Base-by-base conservation (phyloP, 257 asterid genomes). In the Nicotiana noctiflora region DNA sequence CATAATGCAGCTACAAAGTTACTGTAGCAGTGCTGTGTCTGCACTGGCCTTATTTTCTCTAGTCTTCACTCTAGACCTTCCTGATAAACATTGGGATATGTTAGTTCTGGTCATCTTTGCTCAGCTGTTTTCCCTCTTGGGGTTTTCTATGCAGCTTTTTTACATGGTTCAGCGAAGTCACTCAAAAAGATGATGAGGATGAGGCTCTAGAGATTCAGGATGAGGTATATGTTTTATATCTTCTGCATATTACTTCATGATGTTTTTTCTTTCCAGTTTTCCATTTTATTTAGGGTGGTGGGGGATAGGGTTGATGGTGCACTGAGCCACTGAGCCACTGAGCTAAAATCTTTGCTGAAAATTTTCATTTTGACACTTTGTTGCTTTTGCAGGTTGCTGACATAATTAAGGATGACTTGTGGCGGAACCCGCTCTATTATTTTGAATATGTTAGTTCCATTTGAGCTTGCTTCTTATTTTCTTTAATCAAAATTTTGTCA, bases 141-240 rank as follows among this genome's bases (percentile, higher is more conserved):
- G 59, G 61, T 17, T 18, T 53, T 55, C 61, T 55, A 18, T 89
- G 90, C 97, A 94, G 98, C 92, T 94, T 94, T 90, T 94, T 94
- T 82, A 78, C 89, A 79, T 93, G 97, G 98, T 94, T 94, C 82
- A 82, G 53, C 53, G 97, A 90, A 53, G 81, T 83, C 80, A 88
- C 85, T 82, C 88, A 86, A 64, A 89, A 86, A 77, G 97, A 90
- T 51, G 93, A 91, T 37, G 32, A 91, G 57, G 95, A 85, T 82
- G 97, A 92, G 85, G 61, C 25, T 18, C 61, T 55, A 5, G 61
- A 55, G 61, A 84, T 94, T 87, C 97, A 91, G 29, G 98, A 93
- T 75, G 97, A 93, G 97, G 98, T 94, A 86, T 84, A 55, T 17
- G 25, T 18, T 55, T 55, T 27, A 55, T 55, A 55, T 55, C 61